Base-by-base conservation (phyloP, 1,139 yeast species). In the Kurtzmaniella quercitrusa region DNA sequence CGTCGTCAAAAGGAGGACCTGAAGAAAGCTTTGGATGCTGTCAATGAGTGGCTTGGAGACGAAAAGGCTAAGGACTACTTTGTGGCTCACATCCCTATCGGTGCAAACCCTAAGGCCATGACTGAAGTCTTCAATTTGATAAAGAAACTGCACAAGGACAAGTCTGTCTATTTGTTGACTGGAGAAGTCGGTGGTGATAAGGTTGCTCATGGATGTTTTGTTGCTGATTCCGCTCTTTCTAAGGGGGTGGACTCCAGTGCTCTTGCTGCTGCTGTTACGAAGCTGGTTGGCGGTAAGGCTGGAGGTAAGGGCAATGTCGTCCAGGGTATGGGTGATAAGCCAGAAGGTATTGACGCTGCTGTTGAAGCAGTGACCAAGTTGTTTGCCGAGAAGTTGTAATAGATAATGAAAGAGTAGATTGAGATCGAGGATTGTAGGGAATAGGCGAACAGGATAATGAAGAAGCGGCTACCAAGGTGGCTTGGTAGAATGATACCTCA, bases 231-330 rank as follows among this genome's bases (percentile, higher is more conserved):
- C 42, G 88, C 91, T 33, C 70, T 83, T 51, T 75, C 75, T 42
- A 80, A 85, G 63, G 93, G 93, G 44, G 70, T 89, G 37, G 76
- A 82, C 54, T 96, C 96, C 34, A 70, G 79, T 49, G 90, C 79
- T 27, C 76, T 90, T 53, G 95, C 95, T 34, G 69, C 75, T 45
- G 70, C 77, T 46, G 98, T 87, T 39, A 72, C 91, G 41, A 68
- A 71, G 44, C 73, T 76, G 56, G 81, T 94, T 55, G 99, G 98
- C 52, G 99, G 99, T 65, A 88, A 86, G 65, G 95, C 96, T 47
- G 99, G 99, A 68, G 99, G 99, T 64, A 93, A 89, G 68, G 98
- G 97, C 49, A 88, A 90, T 55, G 82, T 91, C 48, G 89, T 90
- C 53, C 98, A 93, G 72, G 99, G 99, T 65, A 85, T 90, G 82